phyloP scores from a whole-genome alignment of 2,329 filamentous ascomycete genomes.

The Chaetomiaceae sp. region DNA sequence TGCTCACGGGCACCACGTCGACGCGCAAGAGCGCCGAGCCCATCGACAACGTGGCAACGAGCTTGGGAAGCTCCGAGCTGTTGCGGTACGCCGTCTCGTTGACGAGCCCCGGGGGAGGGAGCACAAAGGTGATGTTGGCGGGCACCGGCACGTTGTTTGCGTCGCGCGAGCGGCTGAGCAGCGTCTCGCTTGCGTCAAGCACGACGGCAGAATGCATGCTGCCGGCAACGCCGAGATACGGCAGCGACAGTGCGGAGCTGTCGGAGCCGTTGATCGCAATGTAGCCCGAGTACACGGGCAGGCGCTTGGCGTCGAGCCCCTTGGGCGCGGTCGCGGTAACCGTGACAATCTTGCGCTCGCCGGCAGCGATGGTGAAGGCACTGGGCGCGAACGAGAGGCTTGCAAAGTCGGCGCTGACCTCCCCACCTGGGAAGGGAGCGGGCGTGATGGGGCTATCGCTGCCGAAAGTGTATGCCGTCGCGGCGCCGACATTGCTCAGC shows the following conservation, averaged over 20 bases:
- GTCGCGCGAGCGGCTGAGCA: conserved; percentile 28
- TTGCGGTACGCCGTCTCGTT: conserved; percentile 28
- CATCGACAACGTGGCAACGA: conserved; percentile 40
- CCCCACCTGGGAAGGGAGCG: conserved; percentile 42
- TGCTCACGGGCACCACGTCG: conserved; percentile 40
- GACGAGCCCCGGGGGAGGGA: conserved; percentile 38
- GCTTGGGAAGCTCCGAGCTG: conserved; percentile 33
- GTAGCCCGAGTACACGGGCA: conserved; percentile 47
- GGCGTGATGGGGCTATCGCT: conserved; percentile 33
- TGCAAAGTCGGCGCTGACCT: conserved; percentile 39
- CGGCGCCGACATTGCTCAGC: conserved; percentile 45
- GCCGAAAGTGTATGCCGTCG: conserved; percentile 50
- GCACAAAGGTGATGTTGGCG: conserved; percentile 36
- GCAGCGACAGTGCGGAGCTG: conserved; percentile 35
- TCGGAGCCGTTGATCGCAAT: conserved; percentile 42
- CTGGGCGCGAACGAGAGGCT: conserved; percentile 36
- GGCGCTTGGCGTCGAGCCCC: conserved; percentile 34
- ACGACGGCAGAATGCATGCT: conserved; percentile 34
- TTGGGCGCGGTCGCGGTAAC: conserved; percentile 41
- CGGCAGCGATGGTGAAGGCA: conserved; percentile 40
- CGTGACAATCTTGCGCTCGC: conserved; percentile 41
- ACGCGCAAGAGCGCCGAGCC: conserved; percentile 42
- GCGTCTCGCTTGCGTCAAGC: conserved; percentile 29
- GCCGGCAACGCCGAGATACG: conserved; percentile 38
- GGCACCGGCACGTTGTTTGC: conserved; percentile 23